These are phyloP conservation scores for Triangularia verruculosa DNA, from an alignment of 2,329 filamentous ascomycete genomes.

Conservation along the genomic window DNA sequence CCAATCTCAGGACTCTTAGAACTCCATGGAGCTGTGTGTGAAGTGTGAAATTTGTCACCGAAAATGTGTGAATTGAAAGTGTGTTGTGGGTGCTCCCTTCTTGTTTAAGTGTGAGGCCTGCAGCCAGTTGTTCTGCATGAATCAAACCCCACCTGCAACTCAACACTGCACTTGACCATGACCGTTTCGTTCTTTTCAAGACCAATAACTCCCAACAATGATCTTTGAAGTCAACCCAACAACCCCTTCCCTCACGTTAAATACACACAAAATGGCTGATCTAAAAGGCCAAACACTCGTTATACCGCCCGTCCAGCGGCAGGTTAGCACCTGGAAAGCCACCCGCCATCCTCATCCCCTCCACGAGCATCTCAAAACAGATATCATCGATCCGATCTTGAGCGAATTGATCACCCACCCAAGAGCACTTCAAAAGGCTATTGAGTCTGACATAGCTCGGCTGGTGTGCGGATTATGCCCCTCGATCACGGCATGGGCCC, in stretches of 20 bases:
- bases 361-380: conserved; percentile 5
- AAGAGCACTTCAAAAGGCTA: conserved; percentile 10
- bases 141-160: background rate
- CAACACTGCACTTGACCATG: too few relatives aligned
- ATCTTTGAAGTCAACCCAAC: background rate
- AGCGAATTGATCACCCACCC: conserved; percentile 8
- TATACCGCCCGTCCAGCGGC: conserved; percentile 16
- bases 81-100: background rate
- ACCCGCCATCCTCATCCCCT: conserved; percentile 14
- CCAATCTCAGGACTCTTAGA: background rate
- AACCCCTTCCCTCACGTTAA: background rate
- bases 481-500: background rate
- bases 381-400: conserved; percentile 12
- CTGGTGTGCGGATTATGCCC: conserved; percentile 16
- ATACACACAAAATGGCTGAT: background rate
- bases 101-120: background rate
- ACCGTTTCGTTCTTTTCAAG: background rate
- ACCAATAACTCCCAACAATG: background rate
- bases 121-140: too few relatives aligned
- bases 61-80: background rate
- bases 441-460: conserved; percentile 15
- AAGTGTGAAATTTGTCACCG: background rate
- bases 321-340: conserved; percentile 17
- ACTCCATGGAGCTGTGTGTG: background rate
- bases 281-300: conserved; percentile 11